phyloP scores from a whole-genome alignment of 2,329 filamentous ascomycete genomes.

The Didymellaceae sp. region DNA sequence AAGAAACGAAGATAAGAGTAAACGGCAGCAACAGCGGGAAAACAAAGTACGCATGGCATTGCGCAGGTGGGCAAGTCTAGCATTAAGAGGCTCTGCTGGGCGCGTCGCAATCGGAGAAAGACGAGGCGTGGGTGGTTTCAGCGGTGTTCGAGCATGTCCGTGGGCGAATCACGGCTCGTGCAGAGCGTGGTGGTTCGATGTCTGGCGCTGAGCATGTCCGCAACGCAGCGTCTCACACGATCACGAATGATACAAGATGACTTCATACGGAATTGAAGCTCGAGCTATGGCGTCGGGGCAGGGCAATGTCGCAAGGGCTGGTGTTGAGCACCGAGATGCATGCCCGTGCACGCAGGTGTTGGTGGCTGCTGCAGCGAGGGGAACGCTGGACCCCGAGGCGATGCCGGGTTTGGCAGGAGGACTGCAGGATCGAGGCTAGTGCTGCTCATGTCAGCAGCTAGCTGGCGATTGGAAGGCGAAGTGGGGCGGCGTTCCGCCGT shows the following conservation, averaged over 20 bases:
- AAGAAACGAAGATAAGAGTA: slow-evolving; percentile 38
- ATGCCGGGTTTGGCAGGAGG: slow-evolving; percentile 18
- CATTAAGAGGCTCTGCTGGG: slow-evolving; percentile 44
- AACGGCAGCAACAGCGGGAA: slow-evolving; percentile 32
- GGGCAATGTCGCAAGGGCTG: slow-evolving; percentile 1
- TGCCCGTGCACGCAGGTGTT: slow-evolving; percentile 15
- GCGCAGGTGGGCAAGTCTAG: slow-evolving; percentile 33
- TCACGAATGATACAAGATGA: neutral
- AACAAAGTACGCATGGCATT: slow-evolving; percentile 34
- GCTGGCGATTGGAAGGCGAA: neutral
- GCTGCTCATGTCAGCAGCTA: slow-evolving; percentile 12
- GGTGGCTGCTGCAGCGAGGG: slow-evolving; percentile 24
- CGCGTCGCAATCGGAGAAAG: slow-evolving; percentile 41
- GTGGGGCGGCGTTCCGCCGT: neutral
- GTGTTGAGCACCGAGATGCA: slow-evolving; percentile 15
- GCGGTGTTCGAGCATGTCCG: slow-evolving; percentile 38
- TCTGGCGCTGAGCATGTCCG: slow-evolving; percentile 35
- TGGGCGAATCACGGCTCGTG: slow-evolving; percentile 39
- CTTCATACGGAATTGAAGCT: neutral
- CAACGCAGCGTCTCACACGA: slow-evolving; percentile 8
- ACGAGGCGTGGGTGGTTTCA: slow-evolving; percentile 46
- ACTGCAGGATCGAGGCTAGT: slow-evolving; percentile 17
- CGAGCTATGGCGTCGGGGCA: neutral
- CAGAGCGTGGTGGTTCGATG: slow-evolving; percentile 31
- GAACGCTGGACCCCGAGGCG: slow-evolving; percentile 5